Percentiles rank a stretch among this genome's conserved stretches.
Conservation (phyloP, 495 filamentous ascomycete genomes). For the Trichoderma reesei region DNA sequence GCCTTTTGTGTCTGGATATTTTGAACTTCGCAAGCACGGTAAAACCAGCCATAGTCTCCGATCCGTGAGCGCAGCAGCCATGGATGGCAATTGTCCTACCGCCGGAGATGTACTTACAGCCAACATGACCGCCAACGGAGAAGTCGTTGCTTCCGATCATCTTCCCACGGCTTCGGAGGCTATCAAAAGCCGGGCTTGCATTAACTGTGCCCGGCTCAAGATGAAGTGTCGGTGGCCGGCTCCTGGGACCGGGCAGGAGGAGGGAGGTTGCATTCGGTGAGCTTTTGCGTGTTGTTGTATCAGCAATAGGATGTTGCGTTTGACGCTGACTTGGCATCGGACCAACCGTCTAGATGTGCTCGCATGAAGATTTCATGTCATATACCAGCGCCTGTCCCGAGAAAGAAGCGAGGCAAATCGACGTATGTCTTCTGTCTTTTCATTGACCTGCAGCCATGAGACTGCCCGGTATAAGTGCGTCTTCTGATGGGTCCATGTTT, state of each 20-base stretch:
- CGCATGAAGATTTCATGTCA: conserved; percentile 7
- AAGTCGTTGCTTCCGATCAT: neutral
- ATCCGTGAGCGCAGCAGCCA: neutral
- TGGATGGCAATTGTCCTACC: neutral
- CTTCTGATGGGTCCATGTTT: neutral
- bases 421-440: conserved; percentile 1
- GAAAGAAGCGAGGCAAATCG: conserved; percentile 10
- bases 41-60: neutral
- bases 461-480: neutral
- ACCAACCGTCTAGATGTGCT: neutral
- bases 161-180: neutral
- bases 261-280: neutral
- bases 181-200: conserved; percentile 3
- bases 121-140: neutral
- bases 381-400: neutral
- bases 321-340: neutral
- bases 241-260: neutral
- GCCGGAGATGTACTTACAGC: neutral
- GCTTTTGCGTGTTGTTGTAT: conserved; percentile 8
- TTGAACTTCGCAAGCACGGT: neutral
- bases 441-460: neutral
- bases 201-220: conserved; percentile 7
- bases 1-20: neutral
- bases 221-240: conserved; percentile 10
- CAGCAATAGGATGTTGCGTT: neutral